Percentiles rank a stretch among this genome's conserved stretches.
These are phyloP conservation scores for Datura wrightii DNA, from an alignment of 257 asterid genomes.

Conservation along the genomic window DNA sequence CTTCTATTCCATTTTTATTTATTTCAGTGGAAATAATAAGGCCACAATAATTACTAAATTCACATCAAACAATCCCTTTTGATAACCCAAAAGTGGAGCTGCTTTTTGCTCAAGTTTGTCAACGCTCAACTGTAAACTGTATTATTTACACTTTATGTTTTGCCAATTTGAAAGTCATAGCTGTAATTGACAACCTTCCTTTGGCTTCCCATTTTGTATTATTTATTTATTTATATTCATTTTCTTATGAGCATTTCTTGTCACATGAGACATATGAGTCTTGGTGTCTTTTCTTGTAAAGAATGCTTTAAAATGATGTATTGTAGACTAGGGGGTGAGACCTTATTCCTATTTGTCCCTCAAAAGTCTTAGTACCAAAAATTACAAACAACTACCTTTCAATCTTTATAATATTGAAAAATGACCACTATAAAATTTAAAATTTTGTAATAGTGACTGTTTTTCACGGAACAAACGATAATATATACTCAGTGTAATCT, in stretches of 20 bases:
- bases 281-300: neutral
- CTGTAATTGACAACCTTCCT: neutral
- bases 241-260: neutral
- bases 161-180: slow-evolving; percentile 4
- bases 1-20: neutral
- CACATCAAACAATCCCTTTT: neutral
- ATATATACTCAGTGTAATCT: too few relatives aligned
- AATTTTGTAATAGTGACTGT: too few relatives aligned
- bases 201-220: neutral
- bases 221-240: neutral
- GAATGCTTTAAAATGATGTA: neutral
- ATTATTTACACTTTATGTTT: slow-evolving; percentile 20
- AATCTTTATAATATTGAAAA: too few relatives aligned
- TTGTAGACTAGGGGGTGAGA: neutral
- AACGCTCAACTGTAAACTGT: slow-evolving; percentile 28
- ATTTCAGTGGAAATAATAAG: too few relatives aligned
- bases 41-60: neutral
- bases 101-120: neutral
- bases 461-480: too few relatives aligned
- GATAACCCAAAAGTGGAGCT: neutral
- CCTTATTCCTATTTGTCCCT: neutral
- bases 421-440: too few relatives aligned
- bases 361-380: neutral
- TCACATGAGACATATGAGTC: slow-evolving; percentile 20
- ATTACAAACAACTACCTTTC: neutral